Base-by-base conservation (phyloP, 2,329 filamentous ascomycete species). In the Monosporascus sp. region DNA sequence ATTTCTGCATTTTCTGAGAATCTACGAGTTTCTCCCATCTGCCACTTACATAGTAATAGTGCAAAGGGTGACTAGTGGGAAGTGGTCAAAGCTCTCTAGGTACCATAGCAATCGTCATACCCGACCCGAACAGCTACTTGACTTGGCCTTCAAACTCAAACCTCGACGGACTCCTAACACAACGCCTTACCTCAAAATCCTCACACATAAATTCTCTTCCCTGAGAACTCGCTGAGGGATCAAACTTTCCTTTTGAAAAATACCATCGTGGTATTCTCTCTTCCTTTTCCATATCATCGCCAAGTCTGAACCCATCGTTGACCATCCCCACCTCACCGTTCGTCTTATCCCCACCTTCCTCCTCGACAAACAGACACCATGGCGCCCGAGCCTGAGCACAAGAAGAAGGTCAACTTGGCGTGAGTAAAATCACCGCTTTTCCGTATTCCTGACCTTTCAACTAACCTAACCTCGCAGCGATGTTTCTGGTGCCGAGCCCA, bases 371-470 rank as follows among this genome's bases (percentile, higher is more conserved):
- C 56, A 57, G 62, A 62, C 81, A 88, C 74, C 62, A 91, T 91
- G 88, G 84, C 86, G 72, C 73, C 83, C 61, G 83, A 88, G 69
- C 82, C 84, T 57, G 81, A 89, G 56, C 79, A 84, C 65, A 91
- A 90, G 83, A 86, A 86, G 77, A 91, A 90, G 85, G 86, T 86
- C 72, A 89, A 93, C 74, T 72, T 93, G 73, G 81, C 83, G 89
- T 93, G 82, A 70, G 88, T 75, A 42, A 46, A 15, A 47, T 36
- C 37, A 14, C 49, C 31, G 41, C 11, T 14, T 42, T 48, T 38
- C 38, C 38, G 36, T 50, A 41, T 49, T 38, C n/a, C 47, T 49
- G 46, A 25, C 51, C 27, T 36, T 3, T 36, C 31, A 60, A 64
- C 75, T 79, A 64, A 79, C 71, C 48, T 42, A 34, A 31, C 31